Evolutionary conservation across 306 rosid genomes (phyloP), one percentile per base, ranked within the genome.

Genomic region (Cucurbita maxima): DNA sequence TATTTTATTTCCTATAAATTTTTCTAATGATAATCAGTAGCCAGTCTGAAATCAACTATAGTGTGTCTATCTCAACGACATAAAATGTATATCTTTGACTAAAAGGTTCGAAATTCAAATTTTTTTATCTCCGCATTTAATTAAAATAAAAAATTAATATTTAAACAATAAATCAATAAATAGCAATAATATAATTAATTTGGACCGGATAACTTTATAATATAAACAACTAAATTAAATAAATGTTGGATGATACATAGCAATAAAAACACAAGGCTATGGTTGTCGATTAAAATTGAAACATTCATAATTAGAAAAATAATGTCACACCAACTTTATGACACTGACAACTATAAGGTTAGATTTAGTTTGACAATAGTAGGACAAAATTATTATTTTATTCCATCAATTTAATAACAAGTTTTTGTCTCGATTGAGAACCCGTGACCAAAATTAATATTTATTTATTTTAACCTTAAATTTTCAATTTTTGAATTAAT

Each of bases 361-460:
- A 19, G 56, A 20, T 68, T 68, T 47, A 45, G 56, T 68, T 20
- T 45, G 56, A 19, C 20, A 37, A 68, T 47, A 43, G 0, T 68
- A 68, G 41, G 73, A 45, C 73, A 68, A 47, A 68, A 68, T 45
- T 45, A 22, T 68, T 68, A 64, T 64, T 62, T 41, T 41, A 64
- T 64, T 47, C 73, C 73, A 22, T 22, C 73, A 45, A 68, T 68
- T 20, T 6, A 45, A 68, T 22, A 68, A 41, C 13, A 11, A 0
- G 13, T 22, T 47, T 64, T 64, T 52, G 71, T 64, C n/a, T 41
- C 19, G 5, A 41, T 18, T n/a, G 5, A 41, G 3, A 41, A 19
- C 18, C 37, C 52, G 15, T 62, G 38, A 41, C 19, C 30, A 62
- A 62, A 62, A 64, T 41, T 41, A 34, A 40, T n/a, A 4, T 40